Base-by-base conservation (phyloP, 2,329 filamentous ascomycete genomes). In the Trichoderma polysporum region DNA sequence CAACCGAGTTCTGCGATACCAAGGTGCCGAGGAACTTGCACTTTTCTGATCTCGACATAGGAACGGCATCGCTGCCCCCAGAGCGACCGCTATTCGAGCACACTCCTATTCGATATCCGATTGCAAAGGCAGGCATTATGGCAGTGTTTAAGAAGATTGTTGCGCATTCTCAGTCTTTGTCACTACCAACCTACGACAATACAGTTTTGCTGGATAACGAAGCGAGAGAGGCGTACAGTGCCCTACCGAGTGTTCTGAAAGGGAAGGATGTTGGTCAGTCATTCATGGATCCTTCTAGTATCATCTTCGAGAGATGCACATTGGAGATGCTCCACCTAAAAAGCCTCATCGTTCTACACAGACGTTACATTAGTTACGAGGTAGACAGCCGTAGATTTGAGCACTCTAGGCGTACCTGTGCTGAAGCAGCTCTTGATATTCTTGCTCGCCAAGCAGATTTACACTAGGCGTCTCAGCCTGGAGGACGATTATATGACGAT, bases 11-110 rank as follows among this genome's bases (percentile, higher is more conserved):
- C 8, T 62, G 59, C 47, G 59, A 62, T 15, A 62, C 59, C 15
- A 62, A 62, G 27, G 59, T 62, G 45, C 59, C 59, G 10, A 62
- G 59, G 5, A 62, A 62, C 33, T 17, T 62, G 17, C 59, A 62
- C 6, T 62, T 31, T n/a, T 52, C 47, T 12, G 59, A 62, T 39
- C 47, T 62, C 4, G 47, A 62, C 1, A 39, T 52, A 19, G 35
- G 47, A 19, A 62, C 52, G 59, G 39, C 47, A 1, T 2, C 25
- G 22, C 33, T 62, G 3, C 59, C 59, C 19, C 47, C 47, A 3
- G 59, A 33, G 17, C 59, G 59, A 29, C 59, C 59, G 10, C 45
- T 62, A 7, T 53, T 17, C n/a, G 59, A 62, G 13, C 52, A 52
- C 10, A 62, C 59, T 1, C 59, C 59, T 1, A 62, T 52, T 4